Evolutionary conservation across 257 asterid genomes (phyloP).

Genomic region (Solanum chmielewskii): DNA sequence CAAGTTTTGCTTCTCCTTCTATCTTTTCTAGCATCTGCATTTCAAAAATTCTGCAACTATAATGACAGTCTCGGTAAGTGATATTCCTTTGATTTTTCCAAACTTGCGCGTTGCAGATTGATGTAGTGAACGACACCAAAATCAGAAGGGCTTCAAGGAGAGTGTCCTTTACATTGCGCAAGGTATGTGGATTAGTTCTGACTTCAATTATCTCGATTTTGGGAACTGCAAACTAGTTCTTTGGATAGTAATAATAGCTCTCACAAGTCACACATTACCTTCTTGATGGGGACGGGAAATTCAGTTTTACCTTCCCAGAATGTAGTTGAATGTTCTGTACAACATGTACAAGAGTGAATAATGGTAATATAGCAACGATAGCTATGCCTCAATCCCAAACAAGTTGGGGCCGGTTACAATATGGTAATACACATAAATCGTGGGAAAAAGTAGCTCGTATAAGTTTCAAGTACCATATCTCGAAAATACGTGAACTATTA

Average conservation of each 20-base stretch:
- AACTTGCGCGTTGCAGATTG: constrained; percentile 40
- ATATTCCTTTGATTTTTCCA: background rate
- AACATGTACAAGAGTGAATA: background rate
- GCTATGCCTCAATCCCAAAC: background rate
- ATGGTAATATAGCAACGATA: background rate
- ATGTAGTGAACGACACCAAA: constrained; percentile 51
- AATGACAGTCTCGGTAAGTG: background rate
- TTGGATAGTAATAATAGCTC: background rate
- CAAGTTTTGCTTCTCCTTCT: background rate
- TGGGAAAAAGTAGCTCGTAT: background rate
- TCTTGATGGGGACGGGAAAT: background rate
- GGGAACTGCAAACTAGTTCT: background rate
- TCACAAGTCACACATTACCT: background rate
- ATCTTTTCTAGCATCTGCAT: background rate
- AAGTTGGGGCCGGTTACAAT: background rate
- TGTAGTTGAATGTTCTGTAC: background rate
- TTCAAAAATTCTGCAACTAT: background rate
- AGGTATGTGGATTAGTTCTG: constrained; percentile 26
- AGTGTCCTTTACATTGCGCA: constrained; percentile 87
- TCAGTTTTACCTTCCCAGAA: background rate
- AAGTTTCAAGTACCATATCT: background rate
- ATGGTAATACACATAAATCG: background rate
- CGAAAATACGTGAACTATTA: background rate
- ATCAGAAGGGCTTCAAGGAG: constrained; percentile 74
- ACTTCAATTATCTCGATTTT: background rate